Percentiles rank a stretch among this genome's conserved stretches.
phyloP scores from a whole-genome alignment of 108 stramenopile genomes.

The Cylindrotheca fusiformis region DNA sequence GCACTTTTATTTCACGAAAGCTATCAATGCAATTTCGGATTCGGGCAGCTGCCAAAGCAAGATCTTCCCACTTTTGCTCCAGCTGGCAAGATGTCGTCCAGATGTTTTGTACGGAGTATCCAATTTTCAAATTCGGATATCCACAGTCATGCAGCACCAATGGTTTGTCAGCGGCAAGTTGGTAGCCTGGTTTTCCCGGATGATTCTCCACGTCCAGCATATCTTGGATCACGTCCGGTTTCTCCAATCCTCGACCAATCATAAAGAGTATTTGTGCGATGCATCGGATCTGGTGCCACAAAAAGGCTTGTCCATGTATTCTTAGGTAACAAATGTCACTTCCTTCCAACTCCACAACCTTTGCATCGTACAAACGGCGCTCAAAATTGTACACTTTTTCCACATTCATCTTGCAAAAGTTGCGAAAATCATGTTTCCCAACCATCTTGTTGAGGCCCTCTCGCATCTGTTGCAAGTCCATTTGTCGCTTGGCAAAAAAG shows the following conservation, averaged over 20 bases:
- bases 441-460: conserved; percentile 66
- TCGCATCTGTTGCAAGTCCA: conserved; percentile 79
- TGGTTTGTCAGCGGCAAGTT: conserved; percentile 86
- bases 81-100: conserved; percentile 65
- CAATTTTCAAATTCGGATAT: conserved; percentile 66
- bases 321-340: conserved; percentile 60
- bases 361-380: conserved; percentile 59
- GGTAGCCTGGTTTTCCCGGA: conserved; percentile 93
- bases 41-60: conserved; percentile 62
- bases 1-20: conserved; percentile 40
- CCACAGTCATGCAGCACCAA: conserved; percentile 91
- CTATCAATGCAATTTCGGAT: conserved; percentile 60
- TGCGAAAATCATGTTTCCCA: conserved; percentile 97
- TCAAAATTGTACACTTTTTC: conserved; percentile 91
- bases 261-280: conserved; percentile 91
- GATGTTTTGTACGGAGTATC: conserved; percentile 69
- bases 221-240: conserved; percentile 64
- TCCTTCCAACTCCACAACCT: conserved; percentile 38
- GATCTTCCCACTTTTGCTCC: conserved; percentile 75
- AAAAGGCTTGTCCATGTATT: conserved; percentile 92
- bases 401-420: conserved; percentile 98
- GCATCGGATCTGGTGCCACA: conserved; percentile 99
- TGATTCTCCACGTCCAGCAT: conserved; percentile 81
- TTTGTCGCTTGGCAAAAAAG: conserved; percentile 69
- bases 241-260: conserved; percentile 87